Conservation (phyloP, 805 yeast species). For the Yarrowia sp. region DNA sequence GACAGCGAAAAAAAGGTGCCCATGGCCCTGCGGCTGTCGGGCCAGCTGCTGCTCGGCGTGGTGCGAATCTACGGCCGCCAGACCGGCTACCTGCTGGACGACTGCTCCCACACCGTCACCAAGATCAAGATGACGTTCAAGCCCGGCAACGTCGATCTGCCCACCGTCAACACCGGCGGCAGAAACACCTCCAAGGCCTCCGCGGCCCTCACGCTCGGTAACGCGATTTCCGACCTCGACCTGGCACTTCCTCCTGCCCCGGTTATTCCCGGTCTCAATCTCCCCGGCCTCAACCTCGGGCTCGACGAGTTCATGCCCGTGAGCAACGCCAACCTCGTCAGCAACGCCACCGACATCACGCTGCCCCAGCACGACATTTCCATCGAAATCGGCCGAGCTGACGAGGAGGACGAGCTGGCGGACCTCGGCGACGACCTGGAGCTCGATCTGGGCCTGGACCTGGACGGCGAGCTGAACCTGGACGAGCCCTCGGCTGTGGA, state of each 20-base stretch:
- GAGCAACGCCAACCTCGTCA: constrained; percentile 13
- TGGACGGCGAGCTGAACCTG: constrained; percentile 25
- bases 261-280: constrained; percentile 19
- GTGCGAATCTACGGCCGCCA: constrained; percentile 85
- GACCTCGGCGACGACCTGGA: constrained; percentile 44
- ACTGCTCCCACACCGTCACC: constrained; percentile 76
- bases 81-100: constrained; percentile 82
- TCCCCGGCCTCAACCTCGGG: constrained; percentile 21
- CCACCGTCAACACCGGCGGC: constrained; percentile 16
- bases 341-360: constrained; percentile 36
- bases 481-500: constrained; percentile 33
- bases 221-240: constrained; percentile 80
- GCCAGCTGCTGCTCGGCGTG: constrained; percentile 85
- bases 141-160: constrained; percentile 58
- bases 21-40: constrained; percentile 79
- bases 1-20: constrained; percentile 59
- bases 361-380: constrained; percentile 38
- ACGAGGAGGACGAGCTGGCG: constrained; percentile 47
- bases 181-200: constrained; percentile 33
- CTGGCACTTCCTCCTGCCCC: constrained; percentile 48
- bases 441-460: constrained; percentile 43
- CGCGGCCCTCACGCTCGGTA: constrained; percentile 65
- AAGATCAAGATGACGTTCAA: constrained; percentile 64
- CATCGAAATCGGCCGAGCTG: constrained; percentile 36
- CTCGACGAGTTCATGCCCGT: constrained; percentile 33